These are phyloP conservation scores for Diplodia corticola DNA, from an alignment of 2,329 filamentous ascomycete genomes.

Conservation along the genomic window DNA sequence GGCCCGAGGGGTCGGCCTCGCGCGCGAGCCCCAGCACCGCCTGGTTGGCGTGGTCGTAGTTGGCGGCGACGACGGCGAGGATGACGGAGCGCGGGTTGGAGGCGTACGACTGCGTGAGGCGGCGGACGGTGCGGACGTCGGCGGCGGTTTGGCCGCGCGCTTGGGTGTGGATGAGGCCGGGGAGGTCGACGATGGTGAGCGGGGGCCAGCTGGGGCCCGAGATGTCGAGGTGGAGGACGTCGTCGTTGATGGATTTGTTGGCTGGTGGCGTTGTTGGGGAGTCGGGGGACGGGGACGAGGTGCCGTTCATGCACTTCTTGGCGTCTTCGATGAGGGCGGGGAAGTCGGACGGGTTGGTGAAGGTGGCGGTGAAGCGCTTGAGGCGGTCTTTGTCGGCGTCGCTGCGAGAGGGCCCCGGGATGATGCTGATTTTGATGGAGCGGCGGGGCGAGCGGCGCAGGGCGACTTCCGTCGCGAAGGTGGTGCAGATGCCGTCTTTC, in stretches of 20 bases:
- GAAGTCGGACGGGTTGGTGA: constrained; percentile 42
- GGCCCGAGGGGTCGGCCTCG: constrained; percentile 48
- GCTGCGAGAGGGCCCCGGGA: constrained; percentile 26
- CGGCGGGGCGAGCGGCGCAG: constrained; percentile 46
- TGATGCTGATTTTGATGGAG: constrained; percentile 48
- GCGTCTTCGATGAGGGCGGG: constrained; percentile 52
- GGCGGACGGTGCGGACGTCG: constrained; percentile 36
- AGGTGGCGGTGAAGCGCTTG: constrained; percentile 35
- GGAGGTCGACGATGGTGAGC: constrained; percentile 39
- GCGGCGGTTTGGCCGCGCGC: constrained; percentile 34
- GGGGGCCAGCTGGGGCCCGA: constrained; percentile 31
- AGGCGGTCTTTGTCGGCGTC: constrained; percentile 34
- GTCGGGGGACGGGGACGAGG: background rate
- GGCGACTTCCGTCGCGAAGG: constrained; percentile 62
- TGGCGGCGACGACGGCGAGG: constrained; percentile 48
- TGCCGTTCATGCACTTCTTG: constrained; percentile 50
- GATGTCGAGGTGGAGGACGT: constrained; percentile 33
- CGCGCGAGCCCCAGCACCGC: constrained; percentile 52
- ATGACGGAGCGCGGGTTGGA: constrained; percentile 59
- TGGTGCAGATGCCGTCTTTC: constrained; percentile 58
- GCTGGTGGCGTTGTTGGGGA: background rate
- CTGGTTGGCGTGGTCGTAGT: constrained; percentile 57
- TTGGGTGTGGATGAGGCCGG: constrained; percentile 41
- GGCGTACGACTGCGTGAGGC: constrained; percentile 57
- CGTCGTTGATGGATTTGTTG: constrained; percentile 28